A percentile compares a stretch with the other conserved stretches of the same genome.
phyloP scores from a whole-genome alignment of 1,284 basidiomycete genomes.

The Cryptococcus sp. region DNA sequence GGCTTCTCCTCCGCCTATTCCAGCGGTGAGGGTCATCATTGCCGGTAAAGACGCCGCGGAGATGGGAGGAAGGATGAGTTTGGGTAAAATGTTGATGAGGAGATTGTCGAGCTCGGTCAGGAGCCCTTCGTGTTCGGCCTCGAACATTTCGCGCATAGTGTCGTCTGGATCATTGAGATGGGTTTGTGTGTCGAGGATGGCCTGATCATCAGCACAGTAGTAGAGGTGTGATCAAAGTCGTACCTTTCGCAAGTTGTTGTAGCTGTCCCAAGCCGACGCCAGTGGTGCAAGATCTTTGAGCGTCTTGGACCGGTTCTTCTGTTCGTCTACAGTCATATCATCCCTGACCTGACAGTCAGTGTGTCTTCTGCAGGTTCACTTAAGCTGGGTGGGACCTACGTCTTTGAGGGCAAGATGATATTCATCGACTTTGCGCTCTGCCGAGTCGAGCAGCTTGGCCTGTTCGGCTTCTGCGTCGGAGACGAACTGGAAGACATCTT shows the following conservation, averaged over 20 bases:
- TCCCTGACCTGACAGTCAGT: background rate
- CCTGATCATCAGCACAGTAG: conserved; percentile 48
- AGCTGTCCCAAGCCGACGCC: conserved; percentile 45
- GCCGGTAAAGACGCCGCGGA: conserved; percentile 63
- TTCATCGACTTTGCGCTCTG: conserved; percentile 13
- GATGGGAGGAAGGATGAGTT: conserved; percentile 66
- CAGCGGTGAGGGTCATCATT: conserved; percentile 84
- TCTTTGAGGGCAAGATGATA: conserved; percentile 17
- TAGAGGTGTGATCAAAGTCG: no score
- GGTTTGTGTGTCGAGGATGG: conserved; percentile 57
- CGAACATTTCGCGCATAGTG: conserved; percentile 67
- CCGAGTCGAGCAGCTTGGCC: conserved; percentile 18
- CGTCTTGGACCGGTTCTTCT: conserved; percentile 49
- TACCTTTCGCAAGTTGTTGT: conserved; percentile 50
- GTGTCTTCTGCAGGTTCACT: background rate
- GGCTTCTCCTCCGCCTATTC: conserved; percentile 87
- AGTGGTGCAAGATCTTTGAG: conserved; percentile 50
- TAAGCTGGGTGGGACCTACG: conserved; percentile 8
- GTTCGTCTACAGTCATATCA: conserved; percentile 4
- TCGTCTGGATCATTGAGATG: conserved; percentile 71
- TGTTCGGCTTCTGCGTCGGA: conserved; percentile 16
- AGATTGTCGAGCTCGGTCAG: conserved; percentile 51
- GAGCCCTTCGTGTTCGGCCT: conserved; percentile 61
- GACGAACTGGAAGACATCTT: conserved; percentile 5
- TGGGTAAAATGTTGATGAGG: conserved; percentile 58